Evolutionary conservation across 148 eudicot species (phyloP).

Genomic region (Heliosperma pusillum): DNA sequence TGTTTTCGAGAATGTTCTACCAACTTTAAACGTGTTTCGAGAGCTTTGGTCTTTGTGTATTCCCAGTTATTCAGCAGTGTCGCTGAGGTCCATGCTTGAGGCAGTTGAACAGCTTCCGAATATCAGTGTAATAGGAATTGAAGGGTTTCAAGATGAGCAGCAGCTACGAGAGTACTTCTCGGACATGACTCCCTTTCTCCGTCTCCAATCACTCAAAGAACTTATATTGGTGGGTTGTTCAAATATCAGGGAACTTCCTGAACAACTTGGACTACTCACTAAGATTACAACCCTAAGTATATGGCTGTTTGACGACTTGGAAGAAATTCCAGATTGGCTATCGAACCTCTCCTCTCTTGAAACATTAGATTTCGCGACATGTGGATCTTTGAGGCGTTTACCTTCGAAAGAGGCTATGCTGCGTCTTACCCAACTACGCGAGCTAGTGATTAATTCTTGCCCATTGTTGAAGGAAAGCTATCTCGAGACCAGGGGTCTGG

Average conservation of each 20-base stretch:
- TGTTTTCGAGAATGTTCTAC: neutral
- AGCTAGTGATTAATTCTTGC: neutral
- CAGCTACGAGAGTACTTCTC: neutral
- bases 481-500: neutral
- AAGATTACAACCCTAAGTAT: neutral
- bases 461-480: neutral
- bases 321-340: conserved; percentile 15
- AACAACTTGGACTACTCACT: conserved; percentile 11
- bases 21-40: neutral
- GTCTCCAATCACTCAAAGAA: neutral
- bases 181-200: conserved; percentile 7
- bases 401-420: conserved; percentile 13
- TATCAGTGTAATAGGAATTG: neutral
- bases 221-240: neutral
- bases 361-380: neutral
- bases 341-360: neutral
- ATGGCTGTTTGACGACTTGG: neutral
- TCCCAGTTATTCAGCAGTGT: neutral
- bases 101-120: neutral
- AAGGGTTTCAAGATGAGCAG: conserved; percentile 9
- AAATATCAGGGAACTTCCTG: conserved; percentile 1
- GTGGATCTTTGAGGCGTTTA: neutral
- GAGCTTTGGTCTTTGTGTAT: neutral
- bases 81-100: conserved; percentile 1
- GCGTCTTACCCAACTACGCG: neutral